These are phyloP conservation scores for Aureobasidium melanogenum DNA, from an alignment of 2,329 filamentous ascomycete genomes.

Conservation along the genomic window DNA sequence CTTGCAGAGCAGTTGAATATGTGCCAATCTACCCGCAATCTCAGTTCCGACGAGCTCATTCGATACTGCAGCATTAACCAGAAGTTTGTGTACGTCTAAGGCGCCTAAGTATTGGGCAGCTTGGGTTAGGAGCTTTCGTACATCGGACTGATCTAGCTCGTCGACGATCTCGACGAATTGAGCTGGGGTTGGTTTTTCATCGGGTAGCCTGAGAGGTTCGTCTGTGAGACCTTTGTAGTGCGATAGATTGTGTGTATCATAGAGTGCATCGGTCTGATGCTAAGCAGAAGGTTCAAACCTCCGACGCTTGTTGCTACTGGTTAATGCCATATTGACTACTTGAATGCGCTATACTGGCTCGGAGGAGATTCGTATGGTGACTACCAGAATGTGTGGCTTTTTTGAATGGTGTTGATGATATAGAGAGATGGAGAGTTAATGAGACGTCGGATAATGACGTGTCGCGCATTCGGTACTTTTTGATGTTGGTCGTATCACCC, in stretches of 20 bases:
- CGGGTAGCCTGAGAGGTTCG: no score
- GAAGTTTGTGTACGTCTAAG: background rate
- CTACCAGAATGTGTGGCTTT: background rate
- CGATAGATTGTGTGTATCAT: background rate
- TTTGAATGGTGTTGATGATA: no score
- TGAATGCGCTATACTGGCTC: background rate
- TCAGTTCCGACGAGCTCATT: background rate
- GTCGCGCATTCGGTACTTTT: background rate
- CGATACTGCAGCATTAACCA: background rate
- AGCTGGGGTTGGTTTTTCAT: background rate
- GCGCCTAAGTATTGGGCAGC: background rate
- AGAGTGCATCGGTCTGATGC: background rate
- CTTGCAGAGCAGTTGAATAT: background rate
- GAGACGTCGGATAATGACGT: background rate
- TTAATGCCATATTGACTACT: background rate
- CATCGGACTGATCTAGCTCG: background rate
- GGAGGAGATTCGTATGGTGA: background rate
- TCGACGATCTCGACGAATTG: background rate
- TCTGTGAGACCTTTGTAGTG: background rate
- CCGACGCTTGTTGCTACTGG: background rate
- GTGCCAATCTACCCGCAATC: background rate
- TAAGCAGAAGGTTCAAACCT: background rate
- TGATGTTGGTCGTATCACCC: background rate
- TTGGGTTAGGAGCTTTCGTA: background rate
- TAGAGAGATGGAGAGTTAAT: background rate